Base-by-base conservation (phyloP, 352 stramenopile genomes). In the Globisporangium rhizosaccharum region DNA sequence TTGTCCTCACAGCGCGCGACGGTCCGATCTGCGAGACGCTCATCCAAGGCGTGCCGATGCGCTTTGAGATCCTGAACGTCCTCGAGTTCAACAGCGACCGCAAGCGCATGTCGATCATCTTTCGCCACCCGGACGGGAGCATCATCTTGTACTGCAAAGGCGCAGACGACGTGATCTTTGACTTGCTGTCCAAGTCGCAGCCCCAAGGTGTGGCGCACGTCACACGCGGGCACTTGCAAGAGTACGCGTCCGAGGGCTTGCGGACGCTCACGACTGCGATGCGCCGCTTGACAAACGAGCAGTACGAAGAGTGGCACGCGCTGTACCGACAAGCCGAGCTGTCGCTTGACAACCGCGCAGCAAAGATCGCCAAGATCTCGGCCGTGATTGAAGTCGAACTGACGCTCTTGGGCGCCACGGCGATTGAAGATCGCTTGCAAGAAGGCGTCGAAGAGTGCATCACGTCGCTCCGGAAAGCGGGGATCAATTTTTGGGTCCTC, bases 391-490 rank as follows among this genome's bases (percentile, higher is more conserved):
- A 97, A 62, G 72, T 62, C 11, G 68, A 94, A 25, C 66, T 97
- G 45, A 73, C 81, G 26, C 76, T 97, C 6, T 73, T 97, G 6
- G 92, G 93, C 6, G 87, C 92, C 0, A 98, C 88, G 3, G 93
- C 90, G n/a, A 98, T 98, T 52, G 93, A 98, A 68, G 93, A 98
- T 66, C 93, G 96, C 56, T 71, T 98, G 17, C 93, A 98, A 63
- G 72, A 84, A 47, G 92, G 89, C 30, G 93, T 98, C 0, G 86
- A 86, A 0, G 80, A 96, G 30, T 77, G 87, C 25, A 96, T 98
- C 14, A 79, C 79, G 10, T 82, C 88, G 42, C 71, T 98, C 8
- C 73, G 81, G 1, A 72, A 63, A 8, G 93, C 90, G 1, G 90
- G 93, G 1, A 91, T 98, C 36, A 95, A 96, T 60, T 87, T 98